Evolutionary conservation across 306 rosid species (phyloP).

Genomic region (Macrotyloma uniflorum): DNA sequence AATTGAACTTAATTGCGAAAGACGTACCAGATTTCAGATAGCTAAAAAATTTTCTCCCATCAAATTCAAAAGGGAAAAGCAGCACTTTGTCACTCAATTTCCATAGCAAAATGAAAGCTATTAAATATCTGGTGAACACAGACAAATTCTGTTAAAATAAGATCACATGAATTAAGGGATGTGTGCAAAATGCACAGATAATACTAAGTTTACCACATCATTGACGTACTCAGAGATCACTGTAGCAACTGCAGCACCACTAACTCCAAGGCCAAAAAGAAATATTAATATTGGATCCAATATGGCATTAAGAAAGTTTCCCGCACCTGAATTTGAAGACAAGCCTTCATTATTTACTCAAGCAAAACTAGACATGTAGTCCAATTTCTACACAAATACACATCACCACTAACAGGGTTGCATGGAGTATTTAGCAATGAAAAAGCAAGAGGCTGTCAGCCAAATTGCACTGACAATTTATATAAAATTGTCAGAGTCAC

Average conservation of each 20-base stretch:
- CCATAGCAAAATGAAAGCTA: constrained; percentile 82
- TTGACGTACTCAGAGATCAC: constrained; percentile 95
- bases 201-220: constrained; percentile 80
- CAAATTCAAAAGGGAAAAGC: constrained; percentile 62
- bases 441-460: constrained; percentile 14
- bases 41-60: constrained; percentile 65
- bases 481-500: background rate
- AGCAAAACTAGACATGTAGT: constrained; percentile 23
- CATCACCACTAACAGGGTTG: constrained; percentile 16
- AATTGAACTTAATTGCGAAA: constrained; percentile 27
- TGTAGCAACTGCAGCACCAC: constrained; percentile 86
- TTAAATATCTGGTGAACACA: constrained; percentile 67
- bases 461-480: background rate
- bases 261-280: constrained; percentile 65
- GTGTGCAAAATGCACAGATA: constrained; percentile 49
- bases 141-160: constrained; percentile 41
- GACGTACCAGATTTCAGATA: constrained; percentile 84
- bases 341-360: constrained; percentile 33
- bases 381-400: constrained; percentile 9
- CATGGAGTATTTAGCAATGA: constrained; percentile 10
- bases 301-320: constrained; percentile 75
- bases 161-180: constrained; percentile 26
- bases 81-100: constrained; percentile 68
- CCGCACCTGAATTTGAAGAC: constrained; percentile 62
- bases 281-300: constrained; percentile 79